Conservation (phyloP, 2,329 filamentous ascomycete species). For the Aspergillus hiratsukae region DNA sequence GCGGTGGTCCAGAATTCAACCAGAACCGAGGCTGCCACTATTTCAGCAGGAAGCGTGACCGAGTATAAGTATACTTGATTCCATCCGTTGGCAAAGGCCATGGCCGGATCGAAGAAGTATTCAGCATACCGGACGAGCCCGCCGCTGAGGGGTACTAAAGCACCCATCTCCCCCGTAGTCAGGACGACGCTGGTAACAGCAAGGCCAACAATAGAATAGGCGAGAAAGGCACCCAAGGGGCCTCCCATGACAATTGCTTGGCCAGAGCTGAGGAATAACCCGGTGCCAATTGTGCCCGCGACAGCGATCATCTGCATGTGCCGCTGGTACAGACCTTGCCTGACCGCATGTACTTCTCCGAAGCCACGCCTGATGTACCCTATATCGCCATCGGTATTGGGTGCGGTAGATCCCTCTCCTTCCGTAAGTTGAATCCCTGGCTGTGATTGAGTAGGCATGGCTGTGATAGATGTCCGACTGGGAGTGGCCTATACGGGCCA, state of each 20-base stretch:
- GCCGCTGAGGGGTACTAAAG: slow-evolving; percentile 36
- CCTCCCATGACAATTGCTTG: slow-evolving; percentile 28
- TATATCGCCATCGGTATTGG: background rate
- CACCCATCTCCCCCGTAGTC: slow-evolving; percentile 34
- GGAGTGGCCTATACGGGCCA: background rate
- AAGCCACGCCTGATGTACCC: background rate
- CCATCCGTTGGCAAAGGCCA: slow-evolving; percentile 36
- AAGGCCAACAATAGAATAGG: slow-evolving; percentile 35
- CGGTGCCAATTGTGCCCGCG: slow-evolving; percentile 36
- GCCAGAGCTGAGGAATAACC: slow-evolving; percentile 35
- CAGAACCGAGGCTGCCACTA: slow-evolving; percentile 28
- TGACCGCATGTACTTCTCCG: slow-evolving; percentile 14
- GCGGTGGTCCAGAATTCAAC: background rate
- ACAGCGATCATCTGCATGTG: slow-evolving; percentile 38
- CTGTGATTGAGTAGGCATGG: background rate
- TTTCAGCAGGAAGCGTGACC: slow-evolving; percentile 30
- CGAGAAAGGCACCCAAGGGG: slow-evolving; percentile 31
- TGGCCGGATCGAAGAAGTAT: slow-evolving; percentile 35
- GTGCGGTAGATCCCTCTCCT: background rate
- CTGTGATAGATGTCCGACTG: background rate
- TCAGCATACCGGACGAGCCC: slow-evolving; percentile 35
- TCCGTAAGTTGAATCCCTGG: background rate
- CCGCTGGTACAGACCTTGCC: slow-evolving; percentile 27
- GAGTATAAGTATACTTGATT: slow-evolving; percentile 33
- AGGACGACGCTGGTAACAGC: slow-evolving; percentile 31